These are phyloP conservation scores for Clavulina sp. DNA, from an alignment of 768 basidiomycete species.

Conservation along the genomic window DNA sequence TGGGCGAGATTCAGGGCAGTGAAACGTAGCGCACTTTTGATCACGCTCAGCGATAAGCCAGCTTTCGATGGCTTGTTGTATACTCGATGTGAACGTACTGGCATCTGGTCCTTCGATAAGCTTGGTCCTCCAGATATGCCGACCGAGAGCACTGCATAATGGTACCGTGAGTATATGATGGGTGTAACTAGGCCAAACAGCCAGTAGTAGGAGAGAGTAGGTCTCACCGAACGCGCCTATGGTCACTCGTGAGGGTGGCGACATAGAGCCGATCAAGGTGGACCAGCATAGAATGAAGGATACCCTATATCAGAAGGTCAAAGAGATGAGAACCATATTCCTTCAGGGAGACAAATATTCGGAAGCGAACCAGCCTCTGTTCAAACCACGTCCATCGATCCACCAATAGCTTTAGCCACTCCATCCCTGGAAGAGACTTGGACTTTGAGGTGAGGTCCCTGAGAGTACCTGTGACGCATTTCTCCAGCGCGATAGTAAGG, in stretches of 20 bases:
- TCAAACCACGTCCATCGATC: slow-evolving; percentile 45
- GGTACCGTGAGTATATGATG: too few species aligned
- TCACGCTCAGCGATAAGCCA: too few species aligned
- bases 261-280: slow-evolving; percentile 58
- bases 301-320: slow-evolving; percentile 21
- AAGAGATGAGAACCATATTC: background rate
- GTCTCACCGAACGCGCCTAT: slow-evolving; percentile 26
- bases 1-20: background rate
- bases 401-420: slow-evolving; percentile 45
- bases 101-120: too few species aligned
- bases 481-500: slow-evolving; percentile 42
- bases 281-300: slow-evolving; percentile 46
- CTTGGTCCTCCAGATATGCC: too few species aligned
- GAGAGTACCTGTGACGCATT: slow-evolving; percentile 25
- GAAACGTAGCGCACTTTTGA: too few species aligned
- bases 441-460: slow-evolving; percentile 7
- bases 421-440: slow-evolving; percentile 17
- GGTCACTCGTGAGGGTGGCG: slow-evolving; percentile 22
- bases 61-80: too few species aligned
- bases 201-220: slow-evolving; percentile 3
- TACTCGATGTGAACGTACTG: too few species aligned
- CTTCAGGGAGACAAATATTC: background rate
- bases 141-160: too few species aligned
- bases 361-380: slow-evolving; percentile 35
- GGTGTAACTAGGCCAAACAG: too few species aligned